Evolutionary conservation across 2,329 filamentous ascomycete genomes (phyloP), one percentile per base, ranked within the genome.

Genomic region (Neoascochyta sp.): DNA sequence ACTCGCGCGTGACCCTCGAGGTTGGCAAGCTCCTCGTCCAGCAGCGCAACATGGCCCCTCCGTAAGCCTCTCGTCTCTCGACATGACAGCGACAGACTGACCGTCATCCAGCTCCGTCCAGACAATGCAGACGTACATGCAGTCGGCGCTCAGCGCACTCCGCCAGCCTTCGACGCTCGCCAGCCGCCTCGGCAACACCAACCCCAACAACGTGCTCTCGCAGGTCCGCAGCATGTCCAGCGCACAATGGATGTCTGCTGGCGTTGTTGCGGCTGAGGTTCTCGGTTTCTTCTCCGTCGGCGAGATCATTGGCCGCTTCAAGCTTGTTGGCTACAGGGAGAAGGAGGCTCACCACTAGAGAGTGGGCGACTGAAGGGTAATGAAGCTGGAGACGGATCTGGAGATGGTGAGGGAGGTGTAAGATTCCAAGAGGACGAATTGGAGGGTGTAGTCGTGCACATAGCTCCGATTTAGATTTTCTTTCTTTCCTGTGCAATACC

Each of bases 251-350:
- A 75, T 76, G 32, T 68, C 83, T 31, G 83, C 76, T 39, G 86
- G 84, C 52, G 84, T 98, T 38, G 71, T 95, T 41, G 68, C 75
- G 26, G 89, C 89, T 34, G 90, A 98, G 71, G 76, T 87, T 28
- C 69, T 98, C 49, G 92, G 92, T 41, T 98, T 98, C 78, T 98
- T 96, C 77, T 93, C 89, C 41, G 79, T 96, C 32, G 92, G 92
- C 47, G 89, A 96, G 76, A 96, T 98, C 67, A 81, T 98, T 57
- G 92, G 92, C 57, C 79, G 89, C 60, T 80, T 92, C 72, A 96
- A 98, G 83, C 67, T 98, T 52, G 75, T 98, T 53, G 92, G 92
- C 46, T 98, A 98, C 76, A 57, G 68, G 50, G 45, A 52, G 22
- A 61, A 52, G 47, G 50, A 47, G 34, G 47, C 42, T 11, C 52